Percentiles rank a stretch among this genome's conserved stretches.
These are phyloP conservation scores for Kingdonia uniflora DNA, from an alignment of 164 flowering plant species.

Conservation along the genomic window DNA sequence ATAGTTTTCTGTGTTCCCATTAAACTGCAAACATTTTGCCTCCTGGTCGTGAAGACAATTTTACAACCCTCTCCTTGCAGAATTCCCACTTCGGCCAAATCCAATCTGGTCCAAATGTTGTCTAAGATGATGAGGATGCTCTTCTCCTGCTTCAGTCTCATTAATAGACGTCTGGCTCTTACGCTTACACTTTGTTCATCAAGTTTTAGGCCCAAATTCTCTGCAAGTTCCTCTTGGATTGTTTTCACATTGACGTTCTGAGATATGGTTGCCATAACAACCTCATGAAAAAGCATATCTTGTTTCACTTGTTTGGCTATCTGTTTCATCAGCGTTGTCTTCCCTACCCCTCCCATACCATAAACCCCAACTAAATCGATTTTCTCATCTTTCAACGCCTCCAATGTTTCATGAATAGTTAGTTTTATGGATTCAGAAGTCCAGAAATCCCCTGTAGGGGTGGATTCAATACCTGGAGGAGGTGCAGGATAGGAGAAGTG, in stretches of 20 bases:
- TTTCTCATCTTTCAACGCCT: conserved; percentile 7
- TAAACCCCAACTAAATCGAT: conserved; percentile 6
- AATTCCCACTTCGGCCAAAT: conserved; percentile 4
- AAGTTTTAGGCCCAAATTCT: conserved; percentile 3
- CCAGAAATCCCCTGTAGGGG: not conserved
- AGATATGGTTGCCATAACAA: conserved; percentile 12
- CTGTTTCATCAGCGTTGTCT: conserved; percentile 9
- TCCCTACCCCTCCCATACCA: conserved; percentile 4
- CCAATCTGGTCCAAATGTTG: not conserved
- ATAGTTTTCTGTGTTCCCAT: conserved; percentile 7
- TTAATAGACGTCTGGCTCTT: not conserved
- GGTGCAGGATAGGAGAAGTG: not conserved
- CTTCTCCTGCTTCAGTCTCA: conserved; percentile 5
- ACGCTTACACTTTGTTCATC: not conserved
- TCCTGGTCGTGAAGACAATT: conserved; percentile 13
- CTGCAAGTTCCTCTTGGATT: conserved; percentile 11
- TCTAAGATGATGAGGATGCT: conserved; percentile 6
- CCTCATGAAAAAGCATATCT: conserved; percentile 6
- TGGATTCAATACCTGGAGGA: not conserved
- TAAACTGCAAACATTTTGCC: conserved; percentile 1
- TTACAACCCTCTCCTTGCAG: conserved; percentile 10
- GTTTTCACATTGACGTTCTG: conserved; percentile 3
- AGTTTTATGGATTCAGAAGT: conserved; percentile 3
- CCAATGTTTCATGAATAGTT: not conserved
- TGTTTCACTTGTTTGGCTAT: conserved; percentile 2